phyloP scores from a whole-genome alignment of 2,329 filamentous ascomycete genomes.

The Talaromyces amestolkiae region DNA sequence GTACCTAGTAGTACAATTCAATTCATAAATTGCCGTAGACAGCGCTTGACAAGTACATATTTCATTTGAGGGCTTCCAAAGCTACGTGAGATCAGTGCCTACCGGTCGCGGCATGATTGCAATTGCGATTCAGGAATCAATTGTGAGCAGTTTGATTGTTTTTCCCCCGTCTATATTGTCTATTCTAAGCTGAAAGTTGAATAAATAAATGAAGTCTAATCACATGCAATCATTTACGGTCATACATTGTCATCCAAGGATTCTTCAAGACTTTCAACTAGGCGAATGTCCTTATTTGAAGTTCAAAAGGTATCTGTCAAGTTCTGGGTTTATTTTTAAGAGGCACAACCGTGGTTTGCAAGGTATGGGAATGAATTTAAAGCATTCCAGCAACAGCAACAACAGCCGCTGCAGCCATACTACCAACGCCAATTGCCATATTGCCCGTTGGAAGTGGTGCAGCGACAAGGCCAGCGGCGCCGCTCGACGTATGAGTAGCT shows the following conservation, averaged over 20 bases:
- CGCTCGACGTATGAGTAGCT: slow-evolving; percentile 18
- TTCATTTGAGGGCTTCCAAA: not conserved
- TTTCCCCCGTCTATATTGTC: not conserved
- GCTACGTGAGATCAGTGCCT: not conserved
- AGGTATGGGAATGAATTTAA: not conserved
- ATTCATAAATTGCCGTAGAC: not conserved
- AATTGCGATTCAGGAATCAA: not conserved
- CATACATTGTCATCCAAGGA: not conserved
- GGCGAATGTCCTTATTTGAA: not conserved
- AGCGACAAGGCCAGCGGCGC: slow-evolving; percentile 10
- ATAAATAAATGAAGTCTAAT: too few species aligned
- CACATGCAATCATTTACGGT: not conserved
- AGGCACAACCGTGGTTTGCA: too few species aligned
- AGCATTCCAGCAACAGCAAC: slow-evolving; percentile 36
- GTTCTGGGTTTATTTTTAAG: not conserved
- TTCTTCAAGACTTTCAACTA: not conserved
- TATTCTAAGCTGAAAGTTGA: not conserved
- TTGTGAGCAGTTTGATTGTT: not conserved
- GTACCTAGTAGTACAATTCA: not conserved
- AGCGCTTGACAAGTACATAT: not conserved
- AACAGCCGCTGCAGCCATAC: slow-evolving; percentile 32
- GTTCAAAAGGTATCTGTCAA: not conserved
- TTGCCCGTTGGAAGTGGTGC: slow-evolving; percentile 14
- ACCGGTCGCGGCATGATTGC: not conserved
- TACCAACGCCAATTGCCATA: slow-evolving; percentile 19